Base-by-base conservation (phyloP, 1,284 basidiomycete species). In the Takashimella tepidaria region DNA sequence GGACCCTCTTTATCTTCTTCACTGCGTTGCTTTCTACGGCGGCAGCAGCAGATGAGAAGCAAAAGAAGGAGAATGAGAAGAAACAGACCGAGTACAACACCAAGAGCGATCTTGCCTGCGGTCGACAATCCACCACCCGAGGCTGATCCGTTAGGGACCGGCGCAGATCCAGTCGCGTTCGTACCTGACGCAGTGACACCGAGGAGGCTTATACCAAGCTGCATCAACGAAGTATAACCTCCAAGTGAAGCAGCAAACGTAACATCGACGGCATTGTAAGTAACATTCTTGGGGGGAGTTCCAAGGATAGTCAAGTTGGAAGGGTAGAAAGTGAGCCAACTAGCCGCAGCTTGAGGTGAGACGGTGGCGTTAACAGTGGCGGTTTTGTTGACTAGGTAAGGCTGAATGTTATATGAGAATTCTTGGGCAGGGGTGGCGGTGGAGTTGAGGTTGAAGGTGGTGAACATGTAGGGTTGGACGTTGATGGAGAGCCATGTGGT, bases 41-140 rank as follows among this genome's bases (percentile, higher is more conserved):
- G 69, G 57, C 69, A 69, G 60, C 71, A 74, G 63, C 69, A 70
- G 47, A 61, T 61, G 44, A 72, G 58, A 43, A 77, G 69, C 27
- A 69, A 42, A 27, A 69, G 51, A 1, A 76, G 58, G 5, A 68
- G 55, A 12, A 71, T 49, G 8, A 74, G 57, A 67, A 96, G 96
- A 69, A 99, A 96, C 73, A 98, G 96, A 81, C 95, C 95, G 78
- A 89, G 98, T 59, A 96, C 95, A 67, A 96, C 95, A 67, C 98
- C 95, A 63, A 98, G 89, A 57, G 93, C 93, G 65, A 98, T 91
- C 81, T 99, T 99, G 58, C 95, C 95, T 68, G 96, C 96, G 75
- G 98, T 85, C 95, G 31, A 37, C 8, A 37, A 16, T 37, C 31
- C 31, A 16, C 31, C 16, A 37, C 31, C 31, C 16, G 31, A 37